Evolutionary conservation across 225 moss, liverwort and hornwort species (phyloP).

Genomic region (Marchantia polymorpha): DNA sequence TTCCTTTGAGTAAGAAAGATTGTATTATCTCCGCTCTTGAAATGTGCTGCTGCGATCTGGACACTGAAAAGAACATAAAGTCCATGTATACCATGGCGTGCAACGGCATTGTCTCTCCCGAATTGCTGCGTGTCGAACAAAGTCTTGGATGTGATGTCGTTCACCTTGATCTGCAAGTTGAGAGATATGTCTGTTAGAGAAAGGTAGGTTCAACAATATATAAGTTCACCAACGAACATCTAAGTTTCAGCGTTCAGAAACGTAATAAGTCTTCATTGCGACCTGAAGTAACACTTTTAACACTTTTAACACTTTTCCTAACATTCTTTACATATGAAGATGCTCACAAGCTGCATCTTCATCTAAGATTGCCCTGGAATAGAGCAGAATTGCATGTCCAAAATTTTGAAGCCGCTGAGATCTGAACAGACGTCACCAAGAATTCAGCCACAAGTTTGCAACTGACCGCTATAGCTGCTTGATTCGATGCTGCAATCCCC

Average conservation of each 20-base stretch:
- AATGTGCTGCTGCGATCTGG: constrained; percentile 34
- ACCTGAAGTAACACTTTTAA: too few relatives aligned
- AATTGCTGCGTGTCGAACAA: constrained; percentile 62
- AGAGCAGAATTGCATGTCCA: too few relatives aligned
- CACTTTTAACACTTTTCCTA: too few relatives aligned
- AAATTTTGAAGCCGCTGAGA: too few relatives aligned
- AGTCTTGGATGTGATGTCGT: constrained; percentile 32
- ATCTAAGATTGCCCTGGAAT: too few relatives aligned
- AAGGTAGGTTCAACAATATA: not conserved
- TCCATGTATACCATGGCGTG: constrained; percentile 68
- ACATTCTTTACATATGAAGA: too few relatives aligned
- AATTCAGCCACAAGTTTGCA: too few relatives aligned
- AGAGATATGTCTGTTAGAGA: not conserved
- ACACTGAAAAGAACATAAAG: constrained; percentile 47
- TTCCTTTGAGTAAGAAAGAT: constrained; percentile 57
- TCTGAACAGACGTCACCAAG: too few relatives aligned
- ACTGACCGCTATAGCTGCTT: not conserved
- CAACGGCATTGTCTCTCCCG: constrained; percentile 60
- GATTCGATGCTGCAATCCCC: constrained; percentile 50
- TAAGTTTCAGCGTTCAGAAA: constrained; percentile 20
- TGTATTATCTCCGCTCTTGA: constrained; percentile 42
- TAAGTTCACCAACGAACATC: not conserved
- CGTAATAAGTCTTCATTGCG: not conserved
- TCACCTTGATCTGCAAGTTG: constrained; percentile 44
- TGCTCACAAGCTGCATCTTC: too few relatives aligned